phyloP scores from a whole-genome alignment of 164 flowering plant genomes.

The Magnolia changhungtana region DNA sequence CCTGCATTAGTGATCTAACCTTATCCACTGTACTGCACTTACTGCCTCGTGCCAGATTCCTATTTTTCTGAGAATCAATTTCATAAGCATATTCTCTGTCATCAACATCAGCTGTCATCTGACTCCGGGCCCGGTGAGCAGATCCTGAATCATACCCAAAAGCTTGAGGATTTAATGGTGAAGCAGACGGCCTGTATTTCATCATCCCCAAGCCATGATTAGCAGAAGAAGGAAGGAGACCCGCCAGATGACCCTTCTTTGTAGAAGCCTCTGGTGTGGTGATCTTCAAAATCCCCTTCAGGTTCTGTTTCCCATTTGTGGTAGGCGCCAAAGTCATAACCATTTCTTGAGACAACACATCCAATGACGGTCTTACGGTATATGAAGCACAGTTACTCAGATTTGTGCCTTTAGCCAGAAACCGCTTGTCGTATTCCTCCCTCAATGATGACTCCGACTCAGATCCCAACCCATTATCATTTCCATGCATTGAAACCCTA shows the following conservation, averaged over 20 bases:
- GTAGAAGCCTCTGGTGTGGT: slow-evolving; percentile 35
- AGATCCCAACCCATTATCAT: slow-evolving; percentile 26
- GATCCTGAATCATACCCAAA: slow-evolving; percentile 37
- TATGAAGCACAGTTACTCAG: slow-evolving; percentile 28
- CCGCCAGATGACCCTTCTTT: slow-evolving; percentile 19
- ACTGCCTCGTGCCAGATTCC: slow-evolving; percentile 22
- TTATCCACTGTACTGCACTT: slow-evolving; percentile 23
- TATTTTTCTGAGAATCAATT: slow-evolving; percentile 37
- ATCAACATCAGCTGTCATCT: slow-evolving; percentile 18
- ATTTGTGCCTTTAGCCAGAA: slow-evolving; percentile 43
- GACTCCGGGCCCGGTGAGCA: slow-evolving; percentile 30
- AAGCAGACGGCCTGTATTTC: slow-evolving; percentile 37
- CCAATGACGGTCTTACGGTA: slow-evolving; percentile 29
- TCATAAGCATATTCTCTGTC: slow-evolving; percentile 42
- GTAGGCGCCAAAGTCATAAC: slow-evolving; percentile 12
- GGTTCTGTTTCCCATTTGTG: slow-evolving; percentile 41
- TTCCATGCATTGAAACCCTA: slow-evolving; percentile 60
- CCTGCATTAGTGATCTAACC: slow-evolving; percentile 22
- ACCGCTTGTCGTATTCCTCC: slow-evolving; percentile 51
- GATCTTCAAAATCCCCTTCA: slow-evolving; percentile 56
- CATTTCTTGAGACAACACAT: slow-evolving; percentile 32
- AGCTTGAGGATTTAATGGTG: slow-evolving; percentile 21
- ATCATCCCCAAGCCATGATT: slow-evolving; percentile 16
- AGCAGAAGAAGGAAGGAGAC: not conserved
- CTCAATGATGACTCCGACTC: slow-evolving; percentile 59